A percentile compares a stretch with the other conserved stretches of the same genome.
phyloP scores from a whole-genome alignment of 2,329 filamentous ascomycete species.

The Phyllachora maydis region DNA sequence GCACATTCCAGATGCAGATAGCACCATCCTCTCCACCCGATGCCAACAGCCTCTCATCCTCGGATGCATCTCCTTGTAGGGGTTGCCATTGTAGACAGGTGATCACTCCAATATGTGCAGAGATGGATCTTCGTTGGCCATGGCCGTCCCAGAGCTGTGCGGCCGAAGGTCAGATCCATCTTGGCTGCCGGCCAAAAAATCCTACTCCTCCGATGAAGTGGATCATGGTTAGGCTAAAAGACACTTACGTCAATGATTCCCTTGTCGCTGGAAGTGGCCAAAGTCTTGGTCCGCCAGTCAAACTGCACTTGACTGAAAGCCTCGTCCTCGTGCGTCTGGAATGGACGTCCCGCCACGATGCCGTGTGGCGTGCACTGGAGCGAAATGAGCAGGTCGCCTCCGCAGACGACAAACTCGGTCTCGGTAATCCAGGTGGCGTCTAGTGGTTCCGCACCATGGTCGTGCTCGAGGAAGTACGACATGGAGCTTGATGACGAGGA shows the following conservation, averaged over 20 bases:
- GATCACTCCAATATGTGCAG: conserved; percentile 35
- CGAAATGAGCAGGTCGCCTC: conserved; percentile 29
- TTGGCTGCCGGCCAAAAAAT: too few relatives aligned
- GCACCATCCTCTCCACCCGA: conserved; percentile 41
- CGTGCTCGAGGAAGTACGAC: conserved; percentile 27
- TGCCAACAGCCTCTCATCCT: conserved; percentile 35
- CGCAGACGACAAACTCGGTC: conserved; percentile 35
- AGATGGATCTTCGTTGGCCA: conserved; percentile 32
- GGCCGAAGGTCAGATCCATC: conserved; percentile 1
- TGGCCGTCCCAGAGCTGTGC: conserved; percentile 30
- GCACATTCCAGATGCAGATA: conserved; percentile 41
- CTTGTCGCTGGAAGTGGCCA: conserved; percentile 37
- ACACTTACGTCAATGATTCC: conserved; percentile 38
- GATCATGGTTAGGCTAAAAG: conserved; percentile 3
- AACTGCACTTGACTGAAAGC: conserved; percentile 33
- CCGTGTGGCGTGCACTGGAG: conserved; percentile 23
- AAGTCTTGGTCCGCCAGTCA: conserved; percentile 28
- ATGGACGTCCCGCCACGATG: conserved; percentile 24
- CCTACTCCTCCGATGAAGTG: too few relatives aligned
- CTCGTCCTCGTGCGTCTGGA: conserved; percentile 31
- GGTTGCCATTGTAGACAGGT: conserved; percentile 42
- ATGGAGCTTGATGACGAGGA: conserved; percentile 19
- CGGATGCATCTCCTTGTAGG: conserved; percentile 14
- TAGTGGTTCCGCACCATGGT: conserved; percentile 26
- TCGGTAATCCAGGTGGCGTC: conserved; percentile 41